phyloP scores from a whole-genome alignment of 352 stramenopile genomes.

The Phytophthora ramorum region DNA sequence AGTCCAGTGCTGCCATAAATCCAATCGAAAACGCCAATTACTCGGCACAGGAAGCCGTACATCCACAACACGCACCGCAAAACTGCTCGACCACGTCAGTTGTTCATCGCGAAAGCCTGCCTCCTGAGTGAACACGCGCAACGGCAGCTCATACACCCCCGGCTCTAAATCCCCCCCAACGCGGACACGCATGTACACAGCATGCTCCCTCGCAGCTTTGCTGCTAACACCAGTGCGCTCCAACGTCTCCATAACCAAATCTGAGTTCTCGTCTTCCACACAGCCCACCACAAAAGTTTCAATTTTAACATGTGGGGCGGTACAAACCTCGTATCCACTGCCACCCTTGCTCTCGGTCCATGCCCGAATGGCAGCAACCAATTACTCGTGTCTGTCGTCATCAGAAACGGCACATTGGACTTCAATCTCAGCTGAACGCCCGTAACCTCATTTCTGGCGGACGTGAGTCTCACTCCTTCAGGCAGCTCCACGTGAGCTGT shows the following conservation, averaged over 20 bases:
- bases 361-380: constrained; percentile 71
- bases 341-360: constrained; percentile 59
- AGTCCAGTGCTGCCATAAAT: constrained; percentile 81
- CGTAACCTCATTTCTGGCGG: constrained; percentile 61
- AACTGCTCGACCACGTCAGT: constrained; percentile 64
- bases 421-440: constrained; percentile 62
- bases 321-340: constrained; percentile 61
- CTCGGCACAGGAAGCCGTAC: constrained; percentile 54
- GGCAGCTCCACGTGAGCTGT: constrained; percentile 39
- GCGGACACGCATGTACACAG: constrained; percentile 65
- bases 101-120: constrained; percentile 73
- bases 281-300: constrained; percentile 64
- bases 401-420: constrained; percentile 61
- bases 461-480: constrained; percentile 53
- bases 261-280: constrained; percentile 66
- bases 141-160: constrained; percentile 68
- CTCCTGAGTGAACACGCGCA: constrained; percentile 72
- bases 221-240: constrained; percentile 44
- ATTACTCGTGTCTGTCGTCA: constrained; percentile 62
- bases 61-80: constrained; percentile 61
- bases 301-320: constrained; percentile 53
- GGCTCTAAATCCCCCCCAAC: constrained; percentile 40
- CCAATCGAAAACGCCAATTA: constrained; percentile 71
- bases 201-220: constrained; percentile 45
- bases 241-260: constrained; percentile 69